Evolutionary conservation across 2,329 filamentous ascomycete species (phyloP), one percentile per base, ranked within the genome.

Genomic region (Canariomyces notabilis): DNA sequence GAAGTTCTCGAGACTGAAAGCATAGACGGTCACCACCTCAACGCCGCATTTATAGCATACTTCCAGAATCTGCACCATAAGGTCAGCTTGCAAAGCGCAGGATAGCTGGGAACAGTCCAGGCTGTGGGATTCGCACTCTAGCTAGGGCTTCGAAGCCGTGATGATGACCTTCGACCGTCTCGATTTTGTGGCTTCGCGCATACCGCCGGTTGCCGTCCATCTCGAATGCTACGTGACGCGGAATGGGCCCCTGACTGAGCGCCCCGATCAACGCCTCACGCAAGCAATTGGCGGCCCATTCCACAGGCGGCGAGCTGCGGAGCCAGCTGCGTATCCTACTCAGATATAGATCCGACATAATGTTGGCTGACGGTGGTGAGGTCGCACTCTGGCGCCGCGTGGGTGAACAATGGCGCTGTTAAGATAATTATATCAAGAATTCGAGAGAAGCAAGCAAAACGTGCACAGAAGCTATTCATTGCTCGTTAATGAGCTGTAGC

Each of bases 1-100:
- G 73, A 95, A 98, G 71, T 98, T 98, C 69, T 98, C 93, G 61
- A 98, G 96, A 63, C 89, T 95, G 70, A 98, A 98, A 14, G 93
- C 93, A 66, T 97, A 98, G 53, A 98, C 89, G 4, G 93, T 97
- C 32, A 98, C 91, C 7, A 95, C 89, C 66, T 93, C 91, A 53
- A 98, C 91, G 44, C 93, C 93, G 49, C 87, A 89, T 65, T 95
- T 96, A 75, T 97, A 98, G 76, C 93, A 97, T 45, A 98, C 87
- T 68, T 98, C 93, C 49, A 98, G 82, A 43, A 97, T 89, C 85
- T 87, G 57, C 8, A 21, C 18, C 21, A 11, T 20, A 19, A 33
- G 20, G 41, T 48, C 20, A 45, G 43, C 18, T 32, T 16, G 35
- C 12, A 7, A 3, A 18, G 26, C 36, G 23, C 6, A 32, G 16